Base-by-base conservation (phyloP, 495 filamentous ascomycete species). In the Aeminium ludgeri region DNA sequence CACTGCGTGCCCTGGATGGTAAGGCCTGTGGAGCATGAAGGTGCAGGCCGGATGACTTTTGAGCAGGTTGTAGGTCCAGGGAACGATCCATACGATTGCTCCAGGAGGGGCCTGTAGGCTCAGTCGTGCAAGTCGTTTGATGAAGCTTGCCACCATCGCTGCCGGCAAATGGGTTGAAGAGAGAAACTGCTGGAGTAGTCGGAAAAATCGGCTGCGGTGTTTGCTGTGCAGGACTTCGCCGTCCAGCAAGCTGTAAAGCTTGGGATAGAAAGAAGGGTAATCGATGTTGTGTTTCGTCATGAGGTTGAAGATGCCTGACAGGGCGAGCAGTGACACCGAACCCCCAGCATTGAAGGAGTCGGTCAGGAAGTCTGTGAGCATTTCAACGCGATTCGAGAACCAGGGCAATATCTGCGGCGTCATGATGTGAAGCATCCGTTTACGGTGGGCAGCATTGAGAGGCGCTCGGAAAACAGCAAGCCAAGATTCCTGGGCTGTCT, bases 341-440 rank as follows among this genome's bases (percentile, higher is more conserved):
- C 89, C 89, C 37, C 91, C 86, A 13, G 72, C 58, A 49, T 94
- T 72, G 60, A 87, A 96, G 12, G 76, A 86, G 59, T 92, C 86
- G 1, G 85, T 93, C 29, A 99, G 62, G 60, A 96, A 96, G 63
- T 99, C 91, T 78, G 95, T 86, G n/a, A 99, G 68, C 6, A 87
- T 65, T 53, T 94, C 85, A 5, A 80, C 75, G 28, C 80, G 76
- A 27, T 60, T 69, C 10, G 48, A 3, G 60, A 96, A 93, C 80
- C 81, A 87, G 1, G 89, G 86, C 35, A 80, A 77, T 39, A 96
- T 86, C 15, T 67, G 72, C 44, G 67, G 65, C 3, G 81, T 68
- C 66, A 92, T 79, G 37, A 76, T 65, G 13, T 73, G 67, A 20
- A 99, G 64, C 1, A 92, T 62, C 27, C 66, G 62, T 58, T 96